Evolutionary conservation across 2,329 filamentous ascomycete species (phyloP), one percentile per base, ranked within the genome.

Genomic region (Nectriaceae sp.): DNA sequence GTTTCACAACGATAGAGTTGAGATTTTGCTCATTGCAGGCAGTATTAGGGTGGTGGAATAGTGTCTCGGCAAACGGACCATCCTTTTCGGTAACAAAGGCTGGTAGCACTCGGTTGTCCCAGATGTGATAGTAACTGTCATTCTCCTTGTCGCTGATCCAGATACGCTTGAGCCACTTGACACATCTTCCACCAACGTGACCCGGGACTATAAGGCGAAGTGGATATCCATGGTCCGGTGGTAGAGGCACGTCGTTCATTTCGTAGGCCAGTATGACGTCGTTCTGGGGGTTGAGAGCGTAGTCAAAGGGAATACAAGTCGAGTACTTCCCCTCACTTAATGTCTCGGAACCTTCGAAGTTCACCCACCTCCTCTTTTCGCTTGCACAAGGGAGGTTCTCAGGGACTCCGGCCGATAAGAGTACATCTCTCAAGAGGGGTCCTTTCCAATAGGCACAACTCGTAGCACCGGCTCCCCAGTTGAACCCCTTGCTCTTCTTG

Each of bases 381-480:
- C 38, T 38, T 15, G 35, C 21, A 2, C 40, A 40, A 3, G 46
- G 40, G 11, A 50, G 43, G n/a, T n/a, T 47, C 33, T 56, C 56
- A 36, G 48, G 59, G 31, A 76, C 59, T 1, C 73, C 75, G 18
- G 72, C 73, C 5, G 64, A 64, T 2, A 70, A 45, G 10, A 79
- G 63, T 2, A 80, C 69, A 48, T 79, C 72, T 3, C 73, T 62
- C 3, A 80, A 57, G 3, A 72, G 56, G 2, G 70, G 66, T 0
- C 77, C 77, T 48, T 72, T 77, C 76, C 74, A 82, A 50, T 77
- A 79, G 0, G 75, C 75, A 49, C 74, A 78, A 11, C 74, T 71
- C 4, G 74, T 69, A 1, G 68, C 77, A 0, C 68, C 76, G 19
- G 71, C 52, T 13, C 69, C 73, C 70, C 71, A 80, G 53, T 71